phyloP scores from a whole-genome alignment of 805 yeast species.

The Candida nitratophila region DNA sequence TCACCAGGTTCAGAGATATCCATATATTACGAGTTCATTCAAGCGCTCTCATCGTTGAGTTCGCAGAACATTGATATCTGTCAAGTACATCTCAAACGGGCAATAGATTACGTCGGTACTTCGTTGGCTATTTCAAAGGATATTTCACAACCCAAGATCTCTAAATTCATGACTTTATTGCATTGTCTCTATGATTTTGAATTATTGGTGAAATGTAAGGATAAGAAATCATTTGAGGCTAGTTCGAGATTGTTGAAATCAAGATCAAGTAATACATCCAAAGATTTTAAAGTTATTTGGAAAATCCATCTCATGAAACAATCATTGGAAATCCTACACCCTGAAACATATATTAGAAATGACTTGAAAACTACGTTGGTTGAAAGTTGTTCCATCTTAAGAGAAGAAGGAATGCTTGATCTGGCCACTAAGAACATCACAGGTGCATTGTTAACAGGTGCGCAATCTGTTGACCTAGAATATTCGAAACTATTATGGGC shows the following conservation, averaged over 20 bases:
- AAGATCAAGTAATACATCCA: conserved; percentile 18
- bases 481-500: conserved; percentile 83
- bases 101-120: conserved; percentile 54
- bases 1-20: conserved; percentile 46
- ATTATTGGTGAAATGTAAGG: conserved; percentile 21
- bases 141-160: conserved; percentile 44
- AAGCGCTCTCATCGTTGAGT: conserved; percentile 44
- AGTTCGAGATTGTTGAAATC: conserved; percentile 11
- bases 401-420: conserved; percentile 63
- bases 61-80: conserved; percentile 28
- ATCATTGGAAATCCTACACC: conserved; percentile 26
- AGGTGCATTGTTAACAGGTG: conserved; percentile 43
- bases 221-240: not conserved
- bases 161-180: conserved; percentile 41
- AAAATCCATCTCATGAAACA: conserved; percentile 37
- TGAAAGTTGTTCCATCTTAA: conserved; percentile 53
- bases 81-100: conserved; percentile 35
- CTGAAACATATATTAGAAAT: conserved; percentile 12
- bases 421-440: conserved; percentile 64
- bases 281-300: conserved; percentile 39
- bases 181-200: conserved; percentile 60
- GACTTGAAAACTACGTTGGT: conserved; percentile 48
- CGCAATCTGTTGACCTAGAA: conserved; percentile 54
- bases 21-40: conserved; percentile 60
- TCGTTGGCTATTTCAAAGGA: conserved; percentile 43